These are phyloP conservation scores for Mesotaenium endlicherianum DNA, from an alignment of 139 green algal species.

Conservation along the genomic window DNA sequence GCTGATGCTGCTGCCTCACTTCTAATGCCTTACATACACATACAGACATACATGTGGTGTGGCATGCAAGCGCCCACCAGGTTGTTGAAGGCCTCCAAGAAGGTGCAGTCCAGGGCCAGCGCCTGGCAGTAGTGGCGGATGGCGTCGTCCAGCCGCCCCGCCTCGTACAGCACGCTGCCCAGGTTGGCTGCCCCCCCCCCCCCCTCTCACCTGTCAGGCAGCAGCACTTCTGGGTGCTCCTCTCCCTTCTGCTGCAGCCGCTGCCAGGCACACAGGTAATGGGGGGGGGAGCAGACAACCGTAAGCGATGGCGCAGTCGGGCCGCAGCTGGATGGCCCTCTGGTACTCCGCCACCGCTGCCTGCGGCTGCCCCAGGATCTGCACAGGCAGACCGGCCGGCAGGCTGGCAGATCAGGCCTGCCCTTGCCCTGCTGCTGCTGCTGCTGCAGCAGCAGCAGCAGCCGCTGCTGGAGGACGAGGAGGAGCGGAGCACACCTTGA, in stretches of 20 bases:
- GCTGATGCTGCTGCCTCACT: too few relatives aligned
- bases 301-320: conserved; percentile 52
- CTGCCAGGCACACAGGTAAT: too few relatives aligned
- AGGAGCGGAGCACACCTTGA: conserved; percentile 46
- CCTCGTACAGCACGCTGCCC: conserved; percentile 58
- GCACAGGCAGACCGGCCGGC: conserved; percentile 36
- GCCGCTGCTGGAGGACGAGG: not conserved
- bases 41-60: not conserved
- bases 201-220: not conserved
- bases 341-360: conserved; percentile 35
- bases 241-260: too few relatives aligned
- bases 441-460: not conserved
- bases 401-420: too few relatives aligned
- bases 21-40: not conserved
- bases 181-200: conserved; percentile 17
- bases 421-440: too few relatives aligned
- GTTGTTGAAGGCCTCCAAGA: conserved; percentile 82
- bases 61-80: conserved; percentile 60
- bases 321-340: conserved; percentile 63
- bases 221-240: not conserved
- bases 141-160: conserved; percentile 66
- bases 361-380: conserved; percentile 54
- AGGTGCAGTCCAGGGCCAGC: conserved; percentile 66
- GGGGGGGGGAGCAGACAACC: not conserved
- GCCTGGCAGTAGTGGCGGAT: conserved; percentile 70